Base-by-base conservation (phyloP, 2,329 filamentous ascomycete species). In the Geosmithia flava region DNA sequence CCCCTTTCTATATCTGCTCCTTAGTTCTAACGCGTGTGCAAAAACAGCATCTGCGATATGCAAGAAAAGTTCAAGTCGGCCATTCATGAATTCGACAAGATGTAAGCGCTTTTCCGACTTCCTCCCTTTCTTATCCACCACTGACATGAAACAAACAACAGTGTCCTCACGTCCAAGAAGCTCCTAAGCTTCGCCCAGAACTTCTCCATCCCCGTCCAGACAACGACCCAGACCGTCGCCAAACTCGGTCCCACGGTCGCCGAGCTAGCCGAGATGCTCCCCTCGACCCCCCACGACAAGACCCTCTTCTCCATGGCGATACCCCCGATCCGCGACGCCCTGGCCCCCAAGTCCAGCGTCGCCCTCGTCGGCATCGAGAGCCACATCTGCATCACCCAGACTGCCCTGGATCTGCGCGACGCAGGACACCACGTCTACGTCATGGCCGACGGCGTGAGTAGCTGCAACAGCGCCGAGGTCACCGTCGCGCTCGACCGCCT, bases 321-420 rank as follows among this genome's bases (percentile, higher is more conserved):
- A 2, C 84, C 87, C 0, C 72, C 82, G 40, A 43, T 48, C 7
- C 69, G 95, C 42, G 42, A 39, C 45, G 42, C 19, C 20, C 43
- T 44, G 6, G n/a, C 42, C n/a, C 52, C 59, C 1, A 57, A 64
- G 1, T 60, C 60, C 1, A 76, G 83, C 56, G 76, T 88, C 47
- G 83, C 87, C 48, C 80, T 97, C 53, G 83, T 95, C 16, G 91
- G 91, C 39, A 95, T 97, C 61, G 91, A 97, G 68, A 79, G 80
- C 41, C 91, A 97, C 67, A 93, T 97, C 62, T 97, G 91, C 71
- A 81, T 97, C 29, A 90, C 87, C 51, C 91, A 97, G 73, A 96
- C 91, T 42, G 80, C 87, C 16, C 73, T 96, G 42, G 91, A 96
- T 68, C 69, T 95, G 45, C 69, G 93, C 42, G 70, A 72, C 20